Evolutionary conservation across 139 green algal genomes (phyloP).

Genomic region (Nannochloris sp.): DNA sequence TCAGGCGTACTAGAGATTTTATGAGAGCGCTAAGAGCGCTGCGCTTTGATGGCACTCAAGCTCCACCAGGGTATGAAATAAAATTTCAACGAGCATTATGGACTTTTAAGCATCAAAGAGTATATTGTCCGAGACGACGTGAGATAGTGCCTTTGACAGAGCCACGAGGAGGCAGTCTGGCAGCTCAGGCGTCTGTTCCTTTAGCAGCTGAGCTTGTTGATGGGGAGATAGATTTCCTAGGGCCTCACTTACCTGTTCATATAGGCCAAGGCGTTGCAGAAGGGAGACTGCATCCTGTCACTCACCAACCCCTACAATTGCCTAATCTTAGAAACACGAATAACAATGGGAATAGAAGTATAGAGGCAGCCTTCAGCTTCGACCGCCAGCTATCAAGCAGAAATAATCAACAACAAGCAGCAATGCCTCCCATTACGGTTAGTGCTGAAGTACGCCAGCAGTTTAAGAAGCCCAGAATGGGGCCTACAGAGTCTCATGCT

Average conservation of each 20-base stretch:
- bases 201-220: slow-evolving; percentile 31
- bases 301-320: background rate
- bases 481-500: background rate
- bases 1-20: slow-evolving; percentile 58
- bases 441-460: background rate
- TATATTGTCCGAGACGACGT: slow-evolving; percentile 54
- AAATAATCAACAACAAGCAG: too few species aligned
- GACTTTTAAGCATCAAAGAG: slow-evolving; percentile 86
- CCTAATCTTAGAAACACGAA: too few species aligned
- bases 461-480: background rate
- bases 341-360: too few species aligned
- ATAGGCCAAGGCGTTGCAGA: slow-evolving; percentile 57
- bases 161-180: slow-evolving; percentile 42
- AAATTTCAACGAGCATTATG: slow-evolving; percentile 81
- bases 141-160: slow-evolving; percentile 61
- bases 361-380: too few species aligned
- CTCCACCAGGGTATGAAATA: slow-evolving; percentile 75
- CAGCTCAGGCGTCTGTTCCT: slow-evolving; percentile 41
- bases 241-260: slow-evolving; percentile 43
- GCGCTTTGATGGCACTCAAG: slow-evolving; percentile 60
- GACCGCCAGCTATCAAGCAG: too few species aligned
- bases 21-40: slow-evolving; percentile 48
- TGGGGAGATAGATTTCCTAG: slow-evolving; percentile 63
- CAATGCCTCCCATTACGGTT: background rate
- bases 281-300: slow-evolving; percentile 27